These are phyloP conservation scores for Peribolospora baueri DNA, from an alignment of 768 basidiomycete species.

Conservation along the genomic window DNA sequence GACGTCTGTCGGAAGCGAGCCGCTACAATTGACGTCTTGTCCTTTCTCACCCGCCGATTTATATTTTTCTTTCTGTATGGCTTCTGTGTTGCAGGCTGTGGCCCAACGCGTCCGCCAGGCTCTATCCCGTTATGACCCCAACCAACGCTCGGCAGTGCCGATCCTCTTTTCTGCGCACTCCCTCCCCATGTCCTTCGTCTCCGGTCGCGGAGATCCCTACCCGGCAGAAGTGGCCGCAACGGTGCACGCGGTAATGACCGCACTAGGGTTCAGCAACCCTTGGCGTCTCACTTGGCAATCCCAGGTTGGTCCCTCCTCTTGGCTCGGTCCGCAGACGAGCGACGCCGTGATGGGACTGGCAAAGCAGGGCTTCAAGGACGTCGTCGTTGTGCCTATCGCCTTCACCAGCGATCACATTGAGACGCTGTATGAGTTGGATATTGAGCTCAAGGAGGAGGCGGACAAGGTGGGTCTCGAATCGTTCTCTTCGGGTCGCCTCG, in stretches of 20 bases:
- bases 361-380: constrained; percentile 24
- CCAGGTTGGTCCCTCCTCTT: constrained; percentile 85
- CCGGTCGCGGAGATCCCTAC: constrained; percentile 84
- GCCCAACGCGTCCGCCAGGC: constrained; percentile 67
- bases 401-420: constrained; percentile 99
- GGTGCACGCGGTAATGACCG: constrained; percentile 77
- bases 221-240: constrained; percentile 82
- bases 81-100: constrained; percentile 37
- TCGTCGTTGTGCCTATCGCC: constrained; percentile 71
- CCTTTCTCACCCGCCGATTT: neutral
- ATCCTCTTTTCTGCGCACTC: constrained; percentile 94
- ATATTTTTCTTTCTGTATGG: neutral
- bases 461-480: constrained; percentile 38
- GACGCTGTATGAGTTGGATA: constrained; percentile 84
- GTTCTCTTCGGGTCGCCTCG: neutral
- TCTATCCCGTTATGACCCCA: constrained; percentile 42
- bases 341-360: constrained; percentile 51
- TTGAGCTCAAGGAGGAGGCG: constrained; percentile 80
- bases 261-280: constrained; percentile 40
- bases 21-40: neutral
- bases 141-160: constrained; percentile 45
- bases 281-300: constrained; percentile 95
- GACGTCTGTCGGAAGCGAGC: neutral
- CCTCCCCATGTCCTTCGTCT: constrained; percentile 89
- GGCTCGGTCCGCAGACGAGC: constrained; percentile 93